Evolutionary conservation across 2,329 filamentous ascomycete species (phyloP).

Genomic region (Fusarium staphyleae): DNA sequence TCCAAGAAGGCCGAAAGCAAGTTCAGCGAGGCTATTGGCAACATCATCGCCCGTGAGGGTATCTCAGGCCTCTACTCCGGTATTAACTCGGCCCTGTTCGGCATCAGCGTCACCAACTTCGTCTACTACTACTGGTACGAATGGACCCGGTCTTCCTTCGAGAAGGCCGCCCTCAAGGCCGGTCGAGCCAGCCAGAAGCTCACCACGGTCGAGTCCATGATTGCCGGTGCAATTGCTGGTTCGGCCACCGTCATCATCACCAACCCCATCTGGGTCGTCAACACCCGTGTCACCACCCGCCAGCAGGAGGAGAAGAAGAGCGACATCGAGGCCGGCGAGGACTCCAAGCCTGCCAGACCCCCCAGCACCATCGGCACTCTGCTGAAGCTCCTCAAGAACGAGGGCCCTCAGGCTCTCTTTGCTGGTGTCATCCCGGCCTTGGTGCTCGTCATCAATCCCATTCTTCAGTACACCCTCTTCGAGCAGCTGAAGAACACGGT

Average conservation of each 20-base stretch:
- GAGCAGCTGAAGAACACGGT: constrained; percentile 95
- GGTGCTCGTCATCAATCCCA: constrained; percentile 96
- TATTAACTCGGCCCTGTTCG: constrained; percentile 92
- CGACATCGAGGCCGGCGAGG: constrained; percentile 50
- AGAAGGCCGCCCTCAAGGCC: constrained; percentile 74
- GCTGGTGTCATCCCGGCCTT: constrained; percentile 91
- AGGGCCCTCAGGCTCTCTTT: constrained; percentile 86
- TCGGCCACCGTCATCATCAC: constrained; percentile 94
- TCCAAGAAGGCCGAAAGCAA: constrained; percentile 89
- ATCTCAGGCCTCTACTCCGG: constrained; percentile 89
- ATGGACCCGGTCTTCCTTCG: constrained; percentile 90
- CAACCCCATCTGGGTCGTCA: constrained; percentile 99
- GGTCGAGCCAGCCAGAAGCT: constrained; percentile 81
- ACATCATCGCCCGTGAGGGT: constrained; percentile 92
- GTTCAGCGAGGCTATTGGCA: constrained; percentile 81
- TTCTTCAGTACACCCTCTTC: constrained; percentile 97
- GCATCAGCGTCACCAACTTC: constrained; percentile 98
- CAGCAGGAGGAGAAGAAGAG: constrained; percentile 63
- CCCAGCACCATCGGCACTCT: constrained; percentile 84
- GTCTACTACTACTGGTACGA: constrained; percentile 99
- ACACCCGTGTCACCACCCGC: constrained; percentile 96
- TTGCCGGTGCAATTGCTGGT: constrained; percentile 91
- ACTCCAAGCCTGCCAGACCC: constrained; percentile 53
- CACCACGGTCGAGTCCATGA: constrained; percentile 91
- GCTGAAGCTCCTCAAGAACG: constrained; percentile 78